Conservation (phyloP, 1,284 basidiomycete genomes). For the Stygiomarasmius scandens region DNA sequence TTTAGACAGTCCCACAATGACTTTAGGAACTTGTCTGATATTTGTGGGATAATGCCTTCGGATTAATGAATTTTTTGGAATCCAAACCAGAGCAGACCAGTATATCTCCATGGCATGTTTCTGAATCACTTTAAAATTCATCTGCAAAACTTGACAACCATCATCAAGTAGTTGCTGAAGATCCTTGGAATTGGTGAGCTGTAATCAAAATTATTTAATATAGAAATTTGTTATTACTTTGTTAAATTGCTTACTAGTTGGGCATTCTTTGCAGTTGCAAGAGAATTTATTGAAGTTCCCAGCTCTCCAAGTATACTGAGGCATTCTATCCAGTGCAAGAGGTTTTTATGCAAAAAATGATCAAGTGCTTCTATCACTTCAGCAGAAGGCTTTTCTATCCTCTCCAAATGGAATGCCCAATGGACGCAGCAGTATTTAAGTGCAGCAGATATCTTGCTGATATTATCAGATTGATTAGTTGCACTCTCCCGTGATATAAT, state of each 20-base stretch:
- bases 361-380: not conserved
- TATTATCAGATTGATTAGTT: slow-evolving; percentile 11
- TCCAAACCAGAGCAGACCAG: slow-evolving; percentile 19
- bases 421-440: slow-evolving; percentile 21
- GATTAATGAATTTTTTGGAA: slow-evolving; percentile 17
- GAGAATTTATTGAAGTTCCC: not conserved
- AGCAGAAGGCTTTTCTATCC: not conserved
- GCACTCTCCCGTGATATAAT: not conserved
- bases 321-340: slow-evolving; percentile 4
- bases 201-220: not conserved
- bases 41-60: slow-evolving; percentile 5
- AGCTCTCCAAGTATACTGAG: not conserved
- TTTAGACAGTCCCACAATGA: slow-evolving; percentile 3
- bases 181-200: not conserved
- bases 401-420: slow-evolving; percentile 20
- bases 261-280: not conserved
- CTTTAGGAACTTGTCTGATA: not conserved
- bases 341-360: not conserved
- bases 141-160: slow-evolving; percentile 14
- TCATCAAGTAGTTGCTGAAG: slow-evolving; percentile 16
- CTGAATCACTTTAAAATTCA: slow-evolving; percentile 17
- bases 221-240: not conserved
- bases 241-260: not conserved
- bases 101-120: slow-evolving; percentile 15
- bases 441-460: slow-evolving; percentile 13